Base-by-base conservation (phyloP, 108 stramenopile species). In the Skeletonema potamos region DNA sequence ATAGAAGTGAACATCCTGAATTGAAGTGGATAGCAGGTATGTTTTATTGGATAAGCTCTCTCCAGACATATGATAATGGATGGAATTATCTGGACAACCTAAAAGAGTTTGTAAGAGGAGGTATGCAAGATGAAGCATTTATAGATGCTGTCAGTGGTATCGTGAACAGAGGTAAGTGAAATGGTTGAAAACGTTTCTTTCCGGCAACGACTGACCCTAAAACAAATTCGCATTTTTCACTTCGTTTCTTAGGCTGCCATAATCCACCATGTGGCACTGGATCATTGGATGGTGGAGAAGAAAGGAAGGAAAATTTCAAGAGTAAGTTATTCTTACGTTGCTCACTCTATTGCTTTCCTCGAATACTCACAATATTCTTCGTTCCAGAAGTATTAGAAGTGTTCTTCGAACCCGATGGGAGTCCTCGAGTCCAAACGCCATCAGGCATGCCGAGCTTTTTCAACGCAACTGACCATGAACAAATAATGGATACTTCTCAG, bases 21-120 rank as follows among this genome's bases (percentile, higher is more conserved):
- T 54, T 79, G 51, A 79, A 79, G 33, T 79, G 77, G 77, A 80
- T 80, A 29, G 74, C 74, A 29, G 79, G 79, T 24, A 44, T 73
- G 55, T 80, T 80, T 33, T 80, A 73, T 37, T 80, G 79, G 79
- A 73, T 80, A 12, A 26, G 34, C 24, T 48, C 46, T 26, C 26
- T 65, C 2, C 78, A 79, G 56, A 58, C 66, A 9, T 79, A 79
- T 46, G 66, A 79, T 18, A 27, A 51, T 46, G 79, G 60, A 17
- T 80, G 72, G 72, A 69, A 64, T 69, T 80, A 80, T 68, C 44
- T 73, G 9, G 58, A 68, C 17, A 60, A 73, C 6, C 36, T 80
- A 5, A 69, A 80, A 30, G 33, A 22, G 24, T 80, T 73, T 58
- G 79, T 80, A 12, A 22, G 18, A 9, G 54, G 55, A 29, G 72